These are phyloP conservation scores for Bonia amplexicaulis DNA, from an alignment of 176 grass and related monocot species.

Conservation along the genomic window DNA sequence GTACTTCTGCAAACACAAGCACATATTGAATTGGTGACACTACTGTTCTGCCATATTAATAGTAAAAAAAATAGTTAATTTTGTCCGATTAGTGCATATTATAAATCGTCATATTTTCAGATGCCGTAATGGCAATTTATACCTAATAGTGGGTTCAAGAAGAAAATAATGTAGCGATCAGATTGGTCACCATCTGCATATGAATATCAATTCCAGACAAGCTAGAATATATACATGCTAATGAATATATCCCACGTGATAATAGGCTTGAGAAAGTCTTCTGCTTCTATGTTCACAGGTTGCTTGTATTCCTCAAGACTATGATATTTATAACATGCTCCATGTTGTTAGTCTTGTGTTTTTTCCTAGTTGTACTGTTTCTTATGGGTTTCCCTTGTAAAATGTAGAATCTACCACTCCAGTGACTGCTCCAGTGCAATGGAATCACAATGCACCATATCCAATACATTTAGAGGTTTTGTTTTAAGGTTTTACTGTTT, in stretches of 20 bases:
- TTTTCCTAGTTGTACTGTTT: neutral
- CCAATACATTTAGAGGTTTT: conserved; percentile 77
- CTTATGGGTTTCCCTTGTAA: conserved; percentile 24
- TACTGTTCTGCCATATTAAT: neutral
- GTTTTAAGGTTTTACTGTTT: neutral
- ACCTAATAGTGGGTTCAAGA: neutral
- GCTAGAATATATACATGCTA: neutral
- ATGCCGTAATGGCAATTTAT: neutral
- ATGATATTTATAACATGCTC: conserved; percentile 9
- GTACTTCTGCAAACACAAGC: neutral
- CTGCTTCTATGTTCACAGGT: neutral
- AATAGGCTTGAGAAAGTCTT: neutral
- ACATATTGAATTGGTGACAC: neutral
- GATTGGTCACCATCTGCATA: conserved; percentile 3
- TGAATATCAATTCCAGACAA: conserved; percentile 4
- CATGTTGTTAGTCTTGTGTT: neutral
- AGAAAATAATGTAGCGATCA: neutral
- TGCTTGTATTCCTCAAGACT: neutral
- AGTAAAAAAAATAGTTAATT: neutral
- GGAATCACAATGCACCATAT: conserved; percentile 64
- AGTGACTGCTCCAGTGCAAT: conserved; percentile 46
- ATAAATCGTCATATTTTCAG: neutral
- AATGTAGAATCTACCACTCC: conserved; percentile 51
- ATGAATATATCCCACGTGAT: conserved; percentile 1
- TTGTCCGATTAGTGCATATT: neutral